Evolutionary conservation across 2,329 filamentous ascomycete genomes (phyloP), one percentile per base, ranked within the genome.

Genomic region (Xylariaceae sp.): DNA sequence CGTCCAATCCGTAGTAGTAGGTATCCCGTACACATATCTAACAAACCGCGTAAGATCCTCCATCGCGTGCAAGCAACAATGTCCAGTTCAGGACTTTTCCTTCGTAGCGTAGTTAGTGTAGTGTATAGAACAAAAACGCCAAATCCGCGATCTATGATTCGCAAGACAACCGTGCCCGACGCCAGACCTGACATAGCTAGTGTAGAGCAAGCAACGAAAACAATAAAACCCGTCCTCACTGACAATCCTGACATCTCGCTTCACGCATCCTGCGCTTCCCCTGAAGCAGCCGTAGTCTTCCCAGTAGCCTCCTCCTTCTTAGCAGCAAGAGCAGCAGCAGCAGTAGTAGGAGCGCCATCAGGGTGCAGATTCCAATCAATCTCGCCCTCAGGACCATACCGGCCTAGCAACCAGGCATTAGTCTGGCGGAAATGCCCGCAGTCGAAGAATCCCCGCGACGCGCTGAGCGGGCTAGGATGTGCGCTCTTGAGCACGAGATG

Each of bases 401-500:
- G 79, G 62, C 79, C 71, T 49, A 80, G 75, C 19, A 99, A 76
- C 94, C 94, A 99, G 63, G 88, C 85, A 67, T 96, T 95, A 44
- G 88, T 83, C 72, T 84, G 82, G 59, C 77, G 84, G 70, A 95
- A 96, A 71, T 95, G 91, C 0, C 84, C 83, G 63, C 88, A 92
- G 54, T 89, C 85, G 61, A 89, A 90, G 71, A 91, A 99, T 1
- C 94, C 94, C 50, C 82, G 80, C 13, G 78, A 73, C 3, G 92
- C 94, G 72, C 89, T 95, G 61, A 96, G 71, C n/a, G 94, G 94
- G 70, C 90, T 96, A 0, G 94, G 94, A 73, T 99, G 94, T 47
- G 92, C 91, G 65, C 85, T 88, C 72, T 87, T 85, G 60, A 99
- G 76, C 36, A 99, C 89, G 43, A 89, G 78, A 73, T 99, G 92